phyloP scores from a whole-genome alignment of 2,329 filamentous ascomycete genomes.

The Botrytis fabae region DNA sequence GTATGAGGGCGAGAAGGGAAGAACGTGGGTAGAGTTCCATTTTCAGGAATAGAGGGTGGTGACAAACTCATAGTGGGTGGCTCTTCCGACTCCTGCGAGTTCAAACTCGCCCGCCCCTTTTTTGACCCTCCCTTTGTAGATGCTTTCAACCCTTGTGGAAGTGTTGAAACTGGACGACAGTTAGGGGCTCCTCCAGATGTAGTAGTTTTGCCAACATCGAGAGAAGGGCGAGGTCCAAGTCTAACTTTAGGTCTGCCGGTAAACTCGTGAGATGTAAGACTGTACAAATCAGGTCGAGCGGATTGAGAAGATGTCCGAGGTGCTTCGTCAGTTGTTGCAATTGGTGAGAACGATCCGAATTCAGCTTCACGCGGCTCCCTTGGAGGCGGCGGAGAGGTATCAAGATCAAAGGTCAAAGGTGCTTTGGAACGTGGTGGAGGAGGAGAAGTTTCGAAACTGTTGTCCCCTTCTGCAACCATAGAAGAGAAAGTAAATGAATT shows the following conservation, averaged over 20 bases:
- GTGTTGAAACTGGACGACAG: conserved; percentile 71
- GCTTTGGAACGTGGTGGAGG: conserved; percentile 25
- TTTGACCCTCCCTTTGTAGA: conserved; percentile 57
- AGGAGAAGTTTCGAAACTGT: conserved; percentile 36
- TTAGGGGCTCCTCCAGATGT: conserved; percentile 59
- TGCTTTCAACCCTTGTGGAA: conserved; percentile 78
- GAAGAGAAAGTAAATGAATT: conserved; percentile 27
- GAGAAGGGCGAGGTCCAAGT: conserved; percentile 79
- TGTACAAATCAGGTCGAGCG: conserved; percentile 52
- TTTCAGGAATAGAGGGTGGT: conserved; percentile 34
- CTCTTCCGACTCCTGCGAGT: conserved; percentile 42
- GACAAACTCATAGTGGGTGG: conserved; percentile 37
- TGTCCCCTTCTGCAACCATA: conserved; percentile 27
- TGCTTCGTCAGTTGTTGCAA: conserved; percentile 30
- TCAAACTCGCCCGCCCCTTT: conserved; percentile 48
- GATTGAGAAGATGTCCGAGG: conserved; percentile 50
- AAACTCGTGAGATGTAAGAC: conserved; percentile 48
- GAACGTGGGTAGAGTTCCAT: conserved; percentile 25
- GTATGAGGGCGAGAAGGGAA: conserved; percentile 38
- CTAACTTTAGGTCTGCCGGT: conserved; percentile 79
- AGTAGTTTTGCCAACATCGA: conserved; percentile 62
- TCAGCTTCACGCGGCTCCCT: conserved; percentile 29
- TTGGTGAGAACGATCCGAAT: conserved; percentile 29
- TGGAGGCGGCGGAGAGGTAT: conserved; percentile 24
- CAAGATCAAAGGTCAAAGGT: conserved; percentile 20